A percentile compares a stretch with the other conserved stretches of the same genome.
Evolutionary conservation across 306 rosid genomes (phyloP).

Genomic region (Alnus rubra): DNA sequence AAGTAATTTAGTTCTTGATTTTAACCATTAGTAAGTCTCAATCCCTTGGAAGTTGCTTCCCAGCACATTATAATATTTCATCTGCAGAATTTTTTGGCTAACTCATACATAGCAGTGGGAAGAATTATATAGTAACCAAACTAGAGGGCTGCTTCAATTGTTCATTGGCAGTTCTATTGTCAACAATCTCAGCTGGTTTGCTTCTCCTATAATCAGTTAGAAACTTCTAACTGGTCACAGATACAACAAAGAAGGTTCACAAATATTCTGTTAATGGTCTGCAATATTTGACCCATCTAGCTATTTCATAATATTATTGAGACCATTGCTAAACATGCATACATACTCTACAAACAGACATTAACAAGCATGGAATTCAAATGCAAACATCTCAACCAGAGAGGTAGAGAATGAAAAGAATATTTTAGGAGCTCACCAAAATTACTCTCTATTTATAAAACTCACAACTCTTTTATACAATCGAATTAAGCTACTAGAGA

Average conservation of each 20-base stretch:
- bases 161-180: background rate
- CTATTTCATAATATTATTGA: background rate
- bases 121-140: background rate
- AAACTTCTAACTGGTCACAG: background rate
- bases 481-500: conserved; percentile 58
- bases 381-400: background rate
- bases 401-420: background rate
- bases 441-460: background rate
- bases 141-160: background rate
- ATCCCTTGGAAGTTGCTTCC: too few species aligned
- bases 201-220: background rate
- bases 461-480: conserved; percentile 9
- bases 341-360: background rate
- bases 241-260: background rate
- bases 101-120: background rate
- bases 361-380: background rate
- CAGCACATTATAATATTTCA: background rate
- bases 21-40: too few species aligned
- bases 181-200: background rate
- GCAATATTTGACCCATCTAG: background rate
- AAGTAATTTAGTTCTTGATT: too few species aligned
- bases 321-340: background rate
- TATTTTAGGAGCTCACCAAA: conserved; percentile 1
- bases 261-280: background rate
- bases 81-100: background rate